Evolutionary conservation across 805 yeast species (phyloP).

Genomic region (Brettanomyces sp.): DNA sequence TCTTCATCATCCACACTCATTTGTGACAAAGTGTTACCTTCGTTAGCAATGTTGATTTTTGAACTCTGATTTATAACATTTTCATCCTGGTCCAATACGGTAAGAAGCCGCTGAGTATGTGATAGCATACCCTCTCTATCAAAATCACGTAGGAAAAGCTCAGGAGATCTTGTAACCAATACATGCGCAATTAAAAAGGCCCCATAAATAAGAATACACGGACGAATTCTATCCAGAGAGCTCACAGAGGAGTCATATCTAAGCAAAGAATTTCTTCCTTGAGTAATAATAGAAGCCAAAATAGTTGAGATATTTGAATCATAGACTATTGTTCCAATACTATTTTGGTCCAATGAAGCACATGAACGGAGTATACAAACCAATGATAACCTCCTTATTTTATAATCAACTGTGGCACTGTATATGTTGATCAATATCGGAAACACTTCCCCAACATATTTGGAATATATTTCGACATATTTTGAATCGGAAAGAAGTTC

Average conservation of each 20-base stretch:
- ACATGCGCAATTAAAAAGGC: constrained; percentile 38
- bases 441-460: constrained; percentile 42
- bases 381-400: constrained; percentile 48
- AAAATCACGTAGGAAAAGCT: constrained; percentile 36
- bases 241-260: constrained; percentile 7
- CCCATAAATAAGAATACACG: constrained; percentile 38
- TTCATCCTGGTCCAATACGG: constrained; percentile 11
- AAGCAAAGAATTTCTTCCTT: constrained; percentile 28
- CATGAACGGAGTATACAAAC: constrained; percentile 45
- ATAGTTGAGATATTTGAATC: constrained; percentile 35
- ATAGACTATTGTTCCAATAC: constrained; percentile 24
- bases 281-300: constrained; percentile 54
- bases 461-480: constrained; percentile 13
- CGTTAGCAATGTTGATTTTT: not conserved
- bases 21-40: constrained; percentile 1
- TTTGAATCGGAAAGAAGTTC: constrained; percentile 20
- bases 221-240: constrained; percentile 13
- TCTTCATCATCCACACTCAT: constrained; percentile 16
- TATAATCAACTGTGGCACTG: constrained; percentile 63
- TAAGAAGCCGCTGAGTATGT: constrained; percentile 34
- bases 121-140: constrained; percentile 66
- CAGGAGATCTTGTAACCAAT: constrained; percentile 36
- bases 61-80: constrained; percentile 1
- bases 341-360: constrained; percentile 27
- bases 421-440: constrained; percentile 52